phyloP scores from a whole-genome alignment of 306 rosid species.

The Purshia tridentata region DNA sequence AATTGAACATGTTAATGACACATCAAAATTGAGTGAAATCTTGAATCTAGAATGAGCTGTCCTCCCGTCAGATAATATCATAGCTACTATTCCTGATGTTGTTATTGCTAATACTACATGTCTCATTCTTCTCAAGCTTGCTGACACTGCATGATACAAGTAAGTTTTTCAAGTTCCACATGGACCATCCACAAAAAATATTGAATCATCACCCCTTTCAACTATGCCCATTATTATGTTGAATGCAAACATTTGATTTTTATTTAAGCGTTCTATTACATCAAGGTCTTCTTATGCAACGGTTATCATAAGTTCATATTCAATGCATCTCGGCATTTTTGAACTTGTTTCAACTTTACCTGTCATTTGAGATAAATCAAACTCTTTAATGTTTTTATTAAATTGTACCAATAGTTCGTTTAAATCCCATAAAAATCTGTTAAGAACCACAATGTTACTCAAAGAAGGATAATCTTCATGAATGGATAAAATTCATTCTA shows the following conservation, averaged over 20 bases:
- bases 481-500: background rate
- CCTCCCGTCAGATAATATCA: background rate
- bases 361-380: background rate
- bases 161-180: too few species aligned
- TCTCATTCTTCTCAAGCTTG: background rate
- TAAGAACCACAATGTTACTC: background rate
- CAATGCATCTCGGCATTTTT: background rate
- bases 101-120: background rate
- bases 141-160: too few species aligned
- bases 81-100: background rate
- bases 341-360: background rate
- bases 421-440: background rate
- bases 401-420: background rate
- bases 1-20: background rate
- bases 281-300: background rate
- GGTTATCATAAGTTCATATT: background rate
- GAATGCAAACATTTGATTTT: background rate
- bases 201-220: too few species aligned
- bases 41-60: conserved; percentile 9
- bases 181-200: too few species aligned
- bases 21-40: background rate
- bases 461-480: background rate
- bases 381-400: background rate
- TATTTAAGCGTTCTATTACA: background rate
- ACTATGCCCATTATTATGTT: background rate